Evolutionary conservation across 305 asterid genomes (phyloP).

Genomic region (Ajuga reptans): DNA sequence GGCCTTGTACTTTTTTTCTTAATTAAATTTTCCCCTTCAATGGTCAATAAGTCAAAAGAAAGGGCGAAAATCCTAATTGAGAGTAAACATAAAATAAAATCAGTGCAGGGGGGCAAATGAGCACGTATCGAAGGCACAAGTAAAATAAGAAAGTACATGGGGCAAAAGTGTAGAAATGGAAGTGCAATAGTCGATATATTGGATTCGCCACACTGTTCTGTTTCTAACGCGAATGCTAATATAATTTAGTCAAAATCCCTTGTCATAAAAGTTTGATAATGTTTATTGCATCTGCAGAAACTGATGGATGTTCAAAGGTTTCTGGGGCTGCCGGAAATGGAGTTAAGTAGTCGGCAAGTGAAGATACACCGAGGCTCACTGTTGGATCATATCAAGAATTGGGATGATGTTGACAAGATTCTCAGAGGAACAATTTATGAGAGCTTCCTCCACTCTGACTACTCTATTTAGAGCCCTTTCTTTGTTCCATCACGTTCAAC

Average conservation of each 20-base stretch:
- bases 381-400: conserved; percentile 58
- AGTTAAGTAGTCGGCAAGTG: conserved; percentile 63
- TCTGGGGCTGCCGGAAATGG: conserved; percentile 55
- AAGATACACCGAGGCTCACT: conserved; percentile 83
- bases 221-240: not conserved
- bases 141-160: too few relatives aligned
- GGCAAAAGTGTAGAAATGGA: too few relatives aligned
- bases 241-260: not conserved
- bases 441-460: conserved; percentile 55
- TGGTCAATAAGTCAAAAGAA: too few relatives aligned
- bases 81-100: too few relatives aligned
- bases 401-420: conserved; percentile 59
- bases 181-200: too few relatives aligned
- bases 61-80: too few relatives aligned
- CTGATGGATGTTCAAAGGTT: conserved; percentile 55
- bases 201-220: not conserved
- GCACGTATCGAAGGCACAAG: too few relatives aligned
- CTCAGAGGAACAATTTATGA: conserved; percentile 62
- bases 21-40: too few relatives aligned
- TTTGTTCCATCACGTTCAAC: too few relatives aligned
- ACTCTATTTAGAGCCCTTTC: conserved; percentile 16
- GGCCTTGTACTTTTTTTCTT: too few relatives aligned
- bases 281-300: conserved; percentile 37
- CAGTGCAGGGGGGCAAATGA: too few relatives aligned
- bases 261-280: not conserved